Percentiles rank a stretch among this genome's conserved stretches.
Evolutionary conservation across 768 basidiomycete species (phyloP).

Genomic region (Hygrophorus russula): DNA sequence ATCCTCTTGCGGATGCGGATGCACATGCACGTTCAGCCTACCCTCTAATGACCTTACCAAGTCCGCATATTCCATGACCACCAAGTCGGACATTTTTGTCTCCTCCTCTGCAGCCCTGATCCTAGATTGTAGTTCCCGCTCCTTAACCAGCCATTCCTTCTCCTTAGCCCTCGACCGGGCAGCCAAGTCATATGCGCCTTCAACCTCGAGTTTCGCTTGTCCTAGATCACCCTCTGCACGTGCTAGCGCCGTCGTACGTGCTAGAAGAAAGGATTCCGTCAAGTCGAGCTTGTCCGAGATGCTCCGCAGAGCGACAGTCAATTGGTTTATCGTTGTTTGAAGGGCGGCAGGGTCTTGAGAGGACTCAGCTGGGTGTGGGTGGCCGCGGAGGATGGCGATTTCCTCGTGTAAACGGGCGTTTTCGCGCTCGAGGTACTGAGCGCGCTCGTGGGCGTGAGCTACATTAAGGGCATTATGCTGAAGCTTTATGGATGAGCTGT

Average conservation of each 20-base stretch:
- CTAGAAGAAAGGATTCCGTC: slow-evolving; percentile 44
- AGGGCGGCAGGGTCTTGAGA: slow-evolving; percentile 17
- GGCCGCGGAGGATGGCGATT: slow-evolving; percentile 38
- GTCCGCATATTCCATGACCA: slow-evolving; percentile 64
- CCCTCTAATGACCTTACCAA: slow-evolving; percentile 58
- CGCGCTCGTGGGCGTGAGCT: slow-evolving; percentile 34
- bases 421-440: slow-evolving; percentile 42
- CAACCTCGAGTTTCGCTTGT: slow-evolving; percentile 29
- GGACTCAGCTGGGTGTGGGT: slow-evolving; percentile 31
- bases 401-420: slow-evolving; percentile 49
- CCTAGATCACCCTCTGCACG: slow-evolving; percentile 30
- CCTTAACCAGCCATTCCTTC: slow-evolving; percentile 39
- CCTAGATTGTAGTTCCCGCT: slow-evolving; percentile 35
- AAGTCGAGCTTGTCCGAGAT: slow-evolving; percentile 57
- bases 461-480: slow-evolving; percentile 50
- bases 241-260: slow-evolving; percentile 36
- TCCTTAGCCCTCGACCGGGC: slow-evolving; percentile 42
- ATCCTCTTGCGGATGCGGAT: neutral
- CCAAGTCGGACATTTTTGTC: slow-evolving; percentile 48
- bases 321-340: slow-evolving; percentile 27
- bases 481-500: slow-evolving; percentile 52
- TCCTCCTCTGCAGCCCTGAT: slow-evolving; percentile 44
- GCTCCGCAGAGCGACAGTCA: slow-evolving; percentile 58
- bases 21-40: slow-evolving; percentile 15
- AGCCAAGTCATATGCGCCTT: slow-evolving; percentile 45